phyloP scores from a whole-genome alignment of 371 early-diverging fungal genomes.

The Mucor lusitanicus region DNA sequence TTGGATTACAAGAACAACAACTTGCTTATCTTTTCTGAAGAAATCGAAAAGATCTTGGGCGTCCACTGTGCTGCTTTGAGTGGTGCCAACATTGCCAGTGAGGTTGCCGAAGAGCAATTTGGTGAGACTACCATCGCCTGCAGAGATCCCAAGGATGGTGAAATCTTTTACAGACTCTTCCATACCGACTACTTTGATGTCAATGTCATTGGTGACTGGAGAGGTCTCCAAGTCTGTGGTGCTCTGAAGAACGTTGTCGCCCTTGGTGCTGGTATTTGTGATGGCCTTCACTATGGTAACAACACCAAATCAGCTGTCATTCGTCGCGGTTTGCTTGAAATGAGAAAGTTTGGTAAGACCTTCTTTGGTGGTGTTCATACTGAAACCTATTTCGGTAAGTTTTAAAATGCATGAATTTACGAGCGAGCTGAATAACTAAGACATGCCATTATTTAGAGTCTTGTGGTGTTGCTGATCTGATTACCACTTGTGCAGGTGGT shows the following conservation, averaged over 20 bases:
- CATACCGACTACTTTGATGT: slow-evolving; percentile 88
- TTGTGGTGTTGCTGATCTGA: slow-evolving; percentile 90
- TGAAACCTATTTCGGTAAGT: slow-evolving; percentile 72
- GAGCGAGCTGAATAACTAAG: background rate
- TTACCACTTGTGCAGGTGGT: slow-evolving; percentile 94
- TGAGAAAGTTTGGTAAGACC: slow-evolving; percentile 88
- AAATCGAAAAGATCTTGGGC: slow-evolving; percentile 74
- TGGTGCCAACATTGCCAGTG: slow-evolving; percentile 99
- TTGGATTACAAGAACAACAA: slow-evolving; percentile 72
- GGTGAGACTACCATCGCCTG: slow-evolving; percentile 97
- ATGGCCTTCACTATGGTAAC: slow-evolving; percentile 86
- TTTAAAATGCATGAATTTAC: background rate
- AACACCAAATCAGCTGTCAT: slow-evolving; percentile 98
- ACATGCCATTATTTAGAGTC: slow-evolving; percentile 58
- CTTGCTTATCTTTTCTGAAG: slow-evolving; percentile 81
- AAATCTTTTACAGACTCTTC: slow-evolving; percentile 80
- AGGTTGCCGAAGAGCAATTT: slow-evolving; percentile 93
- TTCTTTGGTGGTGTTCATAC: slow-evolving; percentile 77
- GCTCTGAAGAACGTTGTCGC: slow-evolving; percentile 99
- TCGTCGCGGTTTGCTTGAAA: slow-evolving; percentile 95
- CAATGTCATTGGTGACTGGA: slow-evolving; percentile 81
- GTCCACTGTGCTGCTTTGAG: slow-evolving; percentile 83
- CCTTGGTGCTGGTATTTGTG: slow-evolving; percentile 95
- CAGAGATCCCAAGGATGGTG: slow-evolving; percentile 66
- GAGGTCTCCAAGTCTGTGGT: slow-evolving; percentile 97